Evolutionary conservation across 345 rosid genomes (phyloP), one percentile per base, ranked within the genome.

Genomic region (Eucalyptus guilfoylei): DNA sequence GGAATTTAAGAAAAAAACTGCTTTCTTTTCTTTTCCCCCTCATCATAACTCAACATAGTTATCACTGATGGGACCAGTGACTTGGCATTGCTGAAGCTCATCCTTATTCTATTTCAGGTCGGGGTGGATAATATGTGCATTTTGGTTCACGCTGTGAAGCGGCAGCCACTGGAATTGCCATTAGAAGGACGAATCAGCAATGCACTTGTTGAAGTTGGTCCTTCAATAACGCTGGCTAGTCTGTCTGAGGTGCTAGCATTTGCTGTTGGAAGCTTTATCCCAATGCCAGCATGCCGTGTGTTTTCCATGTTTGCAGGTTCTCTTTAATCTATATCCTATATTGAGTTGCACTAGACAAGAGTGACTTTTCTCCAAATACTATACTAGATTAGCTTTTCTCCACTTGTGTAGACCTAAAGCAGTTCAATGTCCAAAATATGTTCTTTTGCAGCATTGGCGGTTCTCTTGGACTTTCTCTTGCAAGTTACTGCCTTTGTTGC

Each of bases 41-140:
- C 28, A 76, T 37, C 40, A 76, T 23, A 76, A 76, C 83, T 76
- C 83, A 76, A 47, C 28, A 10, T 45, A 87, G 83, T 64, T 52
- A 42, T 86, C 50, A 21, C 11, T 76, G 14, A 37, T 21, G 28
- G 45, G 83, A 76, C 83, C 45, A 76, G 83, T 21, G 28, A 19
- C 58, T 55, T 72, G 88, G 67, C 80, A 49, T 9, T 88, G 86
- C 32, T 85, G 64, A 88, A 86, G 88, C 87, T 85, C 55, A 80
- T 80, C 26, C 88, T 69, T 89, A 13, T 90, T 24, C 55, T 52
- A 42, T 83, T 86, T 89, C 93, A 97, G 99, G 99, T 97, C 86
- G 99, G 99, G 86, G 99, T 97, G 91, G 99, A 97, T 92, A 97
- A 97, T 90, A 97, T 97, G 99, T 97, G 99, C 93, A 96, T 97